Base-by-base conservation (phyloP, 805 yeast genomes). In the Barnettozyma botsteinii region DNA sequence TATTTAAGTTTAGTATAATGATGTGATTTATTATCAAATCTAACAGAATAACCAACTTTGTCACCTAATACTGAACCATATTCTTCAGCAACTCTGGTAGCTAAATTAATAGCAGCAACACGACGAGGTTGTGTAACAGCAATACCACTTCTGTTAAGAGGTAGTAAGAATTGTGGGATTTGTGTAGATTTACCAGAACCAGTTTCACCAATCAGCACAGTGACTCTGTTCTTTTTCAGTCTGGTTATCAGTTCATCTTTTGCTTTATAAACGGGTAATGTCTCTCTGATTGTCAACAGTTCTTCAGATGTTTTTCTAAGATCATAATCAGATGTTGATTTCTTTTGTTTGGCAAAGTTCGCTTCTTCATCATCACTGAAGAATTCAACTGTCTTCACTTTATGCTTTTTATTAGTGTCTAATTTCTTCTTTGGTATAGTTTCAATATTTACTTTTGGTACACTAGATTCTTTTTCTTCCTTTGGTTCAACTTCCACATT, bases 131-230 rank as follows among this genome's bases (percentile, higher is more conserved):
- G 98, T 0, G 98, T 89, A 7, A 93, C 91, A 0, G 95, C 98
- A 17, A 91, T 79, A 20, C 73, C 68, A 44, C 76, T 77, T 15
- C 62, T 60, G 27, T 61, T 56, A 3, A 51, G 40, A 1, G 76
- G 72, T 62, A 85, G 74, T n/a, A 91, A 57, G 49, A 91, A 81
- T 57, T 91, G 98, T 0, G 98, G 98, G 34, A 91, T 80, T 65
- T 91, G 98, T 0, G 98, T 91, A 4, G 98, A 89, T 58, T 91
- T 91, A 68, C 98, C 98, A 7, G 96, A 86, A 62, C 98, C 98
- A 0, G 98, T 91, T 57, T 91, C 98, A 62, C 98, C 98, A 56
- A 93, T 84, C 15, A 91, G 69, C 2, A 91, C 77, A 0, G 89
- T 78, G 5, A 88, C 94, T 46, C 73, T 79, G 51, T 81, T 74